phyloP scores from a whole-genome alignment of 208 protist species.

The Phytomonas francai region DNA sequence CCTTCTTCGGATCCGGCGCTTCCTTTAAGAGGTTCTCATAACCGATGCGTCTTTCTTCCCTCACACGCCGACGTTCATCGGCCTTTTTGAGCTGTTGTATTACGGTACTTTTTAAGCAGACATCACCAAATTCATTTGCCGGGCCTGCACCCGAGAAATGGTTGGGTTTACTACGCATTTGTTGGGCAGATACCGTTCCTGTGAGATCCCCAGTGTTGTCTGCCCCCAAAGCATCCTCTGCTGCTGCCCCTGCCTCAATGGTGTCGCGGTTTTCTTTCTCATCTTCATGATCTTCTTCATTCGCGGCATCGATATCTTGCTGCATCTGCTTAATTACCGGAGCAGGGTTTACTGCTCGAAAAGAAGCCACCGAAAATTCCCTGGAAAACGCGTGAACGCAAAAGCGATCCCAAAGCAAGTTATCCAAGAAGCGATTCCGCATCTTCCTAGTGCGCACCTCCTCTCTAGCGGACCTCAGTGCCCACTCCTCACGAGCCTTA shows the following conservation, averaged over 20 bases:
- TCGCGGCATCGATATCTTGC: conserved; percentile 33
- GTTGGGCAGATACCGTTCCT: background rate
- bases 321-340: conserved; percentile 31
- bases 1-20: conserved; percentile 74
- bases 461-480: conserved; percentile 77
- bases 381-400: conserved; percentile 68
- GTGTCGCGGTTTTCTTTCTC: conserved; percentile 4
- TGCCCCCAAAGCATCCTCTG: background rate
- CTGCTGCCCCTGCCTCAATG: conserved; percentile 6
- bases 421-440: conserved; percentile 74
- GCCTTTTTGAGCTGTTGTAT: conserved; percentile 86
- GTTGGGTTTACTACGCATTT: background rate
- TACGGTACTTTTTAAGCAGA: conserved; percentile 46
- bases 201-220: background rate
- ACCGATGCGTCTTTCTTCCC: conserved; percentile 50
- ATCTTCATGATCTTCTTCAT: conserved; percentile 16
- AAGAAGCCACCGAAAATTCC: conserved; percentile 78
- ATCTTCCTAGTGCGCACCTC: conserved; percentile 87
- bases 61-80: conserved; percentile 76
- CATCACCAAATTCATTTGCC: background rate
- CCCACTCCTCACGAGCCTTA: conserved; percentile 62
- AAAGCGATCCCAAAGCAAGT: conserved; percentile 90
- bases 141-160: background rate
- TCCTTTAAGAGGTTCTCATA: conserved; percentile 52
- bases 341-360: conserved; percentile 74